Conservation (phyloP, 2,329 filamentous ascomycete species). For the Colletotrichum nymphaeae region DNA sequence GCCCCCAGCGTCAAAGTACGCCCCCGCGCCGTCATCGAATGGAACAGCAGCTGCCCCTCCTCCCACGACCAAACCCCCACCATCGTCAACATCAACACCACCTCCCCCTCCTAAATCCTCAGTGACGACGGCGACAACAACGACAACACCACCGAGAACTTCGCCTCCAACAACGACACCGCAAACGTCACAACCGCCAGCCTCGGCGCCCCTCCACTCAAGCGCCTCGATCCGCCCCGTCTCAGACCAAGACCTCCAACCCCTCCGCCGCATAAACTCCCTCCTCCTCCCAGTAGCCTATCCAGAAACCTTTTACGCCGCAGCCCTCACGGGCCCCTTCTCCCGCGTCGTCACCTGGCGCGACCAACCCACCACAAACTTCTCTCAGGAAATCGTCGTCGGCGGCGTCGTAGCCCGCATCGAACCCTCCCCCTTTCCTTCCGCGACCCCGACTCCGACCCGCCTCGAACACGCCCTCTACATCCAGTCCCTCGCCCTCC, state of each 20-base stretch:
- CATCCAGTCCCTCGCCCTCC: constrained; percentile 72
- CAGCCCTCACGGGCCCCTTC: constrained; percentile 61
- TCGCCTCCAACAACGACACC: constrained; percentile 27
- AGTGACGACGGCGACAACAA: constrained; percentile 17
- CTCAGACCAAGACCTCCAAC: constrained; percentile 62
- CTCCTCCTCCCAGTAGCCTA: constrained; percentile 74
- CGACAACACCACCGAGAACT: constrained; percentile 33
- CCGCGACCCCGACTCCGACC: constrained; percentile 40
- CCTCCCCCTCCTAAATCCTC: constrained; percentile 20
- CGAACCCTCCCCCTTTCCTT: constrained; percentile 55
- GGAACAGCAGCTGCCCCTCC: constrained; percentile 36
- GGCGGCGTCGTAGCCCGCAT: constrained; percentile 73
- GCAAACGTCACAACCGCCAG: constrained; percentile 39
- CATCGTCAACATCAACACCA: constrained; percentile 36
- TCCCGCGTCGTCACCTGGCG: constrained; percentile 57
- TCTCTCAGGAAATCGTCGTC: constrained; percentile 51
- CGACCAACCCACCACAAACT: constrained; percentile 40
- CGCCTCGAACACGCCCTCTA: constrained; percentile 63
- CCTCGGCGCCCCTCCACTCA: constrained; percentile 51
- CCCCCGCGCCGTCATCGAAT: constrained; percentile 38
- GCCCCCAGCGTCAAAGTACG: constrained; percentile 48
- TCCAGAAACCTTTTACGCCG: constrained; percentile 73
- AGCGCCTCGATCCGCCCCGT: constrained; percentile 66
- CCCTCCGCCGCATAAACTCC: constrained; percentile 72
- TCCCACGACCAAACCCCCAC: constrained; percentile 47